Percentiles rank a stretch among this genome's conserved stretches.
Conservation (phyloP, 805 yeast genomes). For the Starmera caribaea region DNA sequence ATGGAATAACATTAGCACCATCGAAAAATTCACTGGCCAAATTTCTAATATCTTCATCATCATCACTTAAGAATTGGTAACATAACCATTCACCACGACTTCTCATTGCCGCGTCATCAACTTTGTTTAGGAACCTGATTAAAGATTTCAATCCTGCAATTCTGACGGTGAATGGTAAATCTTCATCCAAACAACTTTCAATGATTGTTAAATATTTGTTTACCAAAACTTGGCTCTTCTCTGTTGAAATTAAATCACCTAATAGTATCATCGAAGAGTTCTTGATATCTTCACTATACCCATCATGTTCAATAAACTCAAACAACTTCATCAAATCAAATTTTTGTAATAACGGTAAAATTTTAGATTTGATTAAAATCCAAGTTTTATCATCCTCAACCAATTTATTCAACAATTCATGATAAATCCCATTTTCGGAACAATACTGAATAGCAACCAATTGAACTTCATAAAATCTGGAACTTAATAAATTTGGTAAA, state of each 20-base stretch:
- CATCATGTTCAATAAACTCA: constrained; percentile 21
- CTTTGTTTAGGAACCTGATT: constrained; percentile 15
- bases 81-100: constrained; percentile 18
- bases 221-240: constrained; percentile 15
- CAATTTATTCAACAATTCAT: constrained; percentile 8
- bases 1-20: constrained; percentile 23
- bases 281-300: constrained; percentile 35
- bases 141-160: constrained; percentile 36
- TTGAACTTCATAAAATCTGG: constrained; percentile 37
- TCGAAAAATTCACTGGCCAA: constrained; percentile 34
- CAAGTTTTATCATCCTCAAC: constrained; percentile 22
- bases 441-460: constrained; percentile 28
- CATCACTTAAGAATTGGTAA: constrained; percentile 45
- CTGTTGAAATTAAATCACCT: constrained; percentile 31
- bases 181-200: constrained; percentile 27
- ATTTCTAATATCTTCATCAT: constrained; percentile 51
- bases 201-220: constrained; percentile 25
- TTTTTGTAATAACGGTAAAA: constrained; percentile 16
- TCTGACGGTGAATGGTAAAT: constrained; percentile 34
- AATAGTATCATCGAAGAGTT: constrained; percentile 40
- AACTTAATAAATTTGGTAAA: constrained; percentile 25
- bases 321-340: constrained; percentile 16
- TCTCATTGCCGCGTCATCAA: constrained; percentile 2
- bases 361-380: constrained; percentile 35
- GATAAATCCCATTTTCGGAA: constrained; percentile 2